A percentile compares a stretch with the other conserved stretches of the same genome.
Evolutionary conservation across 768 basidiomycete species (phyloP).

Genomic region (Clitopilus hobsonii): DNA sequence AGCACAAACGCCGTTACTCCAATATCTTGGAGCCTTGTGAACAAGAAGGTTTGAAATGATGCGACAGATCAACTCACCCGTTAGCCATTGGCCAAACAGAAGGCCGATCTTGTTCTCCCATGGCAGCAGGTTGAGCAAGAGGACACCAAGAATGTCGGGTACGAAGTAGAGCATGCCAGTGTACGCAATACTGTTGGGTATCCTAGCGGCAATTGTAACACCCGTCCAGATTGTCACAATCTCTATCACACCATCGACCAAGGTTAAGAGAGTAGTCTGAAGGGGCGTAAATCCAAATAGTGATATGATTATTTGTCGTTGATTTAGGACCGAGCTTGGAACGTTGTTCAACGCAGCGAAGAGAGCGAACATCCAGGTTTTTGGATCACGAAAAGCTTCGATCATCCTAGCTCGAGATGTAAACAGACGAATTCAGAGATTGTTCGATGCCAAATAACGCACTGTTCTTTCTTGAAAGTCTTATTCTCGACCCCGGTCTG

Average conservation of each 20-base stretch:
- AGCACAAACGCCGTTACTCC: constrained; percentile 44
- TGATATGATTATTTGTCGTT: constrained; percentile 57
- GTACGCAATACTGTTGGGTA: constrained; percentile 56
- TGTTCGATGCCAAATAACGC: constrained; percentile 23
- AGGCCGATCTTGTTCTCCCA: constrained; percentile 64
- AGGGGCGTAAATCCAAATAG: constrained; percentile 62
- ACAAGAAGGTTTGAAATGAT: not conserved
- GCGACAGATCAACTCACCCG: constrained; percentile 27
- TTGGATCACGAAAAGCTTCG: constrained; percentile 63
- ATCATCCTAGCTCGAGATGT: constrained; percentile 46
- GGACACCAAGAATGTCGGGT: constrained; percentile 58
- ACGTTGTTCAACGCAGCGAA: constrained; percentile 59
- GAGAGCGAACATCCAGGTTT: constrained; percentile 74
- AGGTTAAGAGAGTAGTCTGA: constrained; percentile 65
- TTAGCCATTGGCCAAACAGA: constrained; percentile 51
- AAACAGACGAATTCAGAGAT: not conserved
- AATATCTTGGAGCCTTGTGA: constrained; percentile 6
- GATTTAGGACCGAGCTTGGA: constrained; percentile 63
- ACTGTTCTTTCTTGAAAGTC: constrained; percentile 77
- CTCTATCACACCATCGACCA: constrained; percentile 60
- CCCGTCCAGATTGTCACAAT: constrained; percentile 70
- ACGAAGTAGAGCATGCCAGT: constrained; percentile 56
- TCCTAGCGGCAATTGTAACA: constrained; percentile 48
- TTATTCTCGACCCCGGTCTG: constrained; percentile 82
- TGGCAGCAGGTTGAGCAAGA: constrained; percentile 61